Evolutionary conservation across 164 flowering plant species (phyloP).

Genomic region (Umbellularia californica): DNA sequence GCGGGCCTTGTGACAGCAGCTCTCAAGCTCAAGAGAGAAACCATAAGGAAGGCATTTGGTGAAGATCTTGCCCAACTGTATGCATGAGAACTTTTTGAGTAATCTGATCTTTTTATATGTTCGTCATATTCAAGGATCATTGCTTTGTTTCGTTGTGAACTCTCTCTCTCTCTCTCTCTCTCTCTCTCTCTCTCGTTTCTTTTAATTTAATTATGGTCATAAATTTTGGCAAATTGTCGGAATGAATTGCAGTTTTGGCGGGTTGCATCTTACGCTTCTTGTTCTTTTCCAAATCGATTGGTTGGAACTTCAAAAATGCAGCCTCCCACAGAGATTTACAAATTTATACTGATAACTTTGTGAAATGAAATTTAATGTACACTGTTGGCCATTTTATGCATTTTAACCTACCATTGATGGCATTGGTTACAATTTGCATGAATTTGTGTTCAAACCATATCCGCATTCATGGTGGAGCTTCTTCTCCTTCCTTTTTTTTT

Average conservation of each 20-base stretch:
- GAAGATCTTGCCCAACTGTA: slow-evolving; percentile 74
- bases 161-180: too few species aligned
- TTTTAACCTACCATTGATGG: background rate
- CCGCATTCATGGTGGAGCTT: too few species aligned
- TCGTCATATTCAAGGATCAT: too few species aligned
- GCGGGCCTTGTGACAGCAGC: slow-evolving; percentile 94
- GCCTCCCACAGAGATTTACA: too few species aligned
- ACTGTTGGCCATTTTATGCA: background rate
- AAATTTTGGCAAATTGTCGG: too few species aligned
- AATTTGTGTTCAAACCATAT: background rate
- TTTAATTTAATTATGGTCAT: background rate
- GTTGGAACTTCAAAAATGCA: too few species aligned
- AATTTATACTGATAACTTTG: too few species aligned
- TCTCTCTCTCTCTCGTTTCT: slow-evolving; percentile 9
- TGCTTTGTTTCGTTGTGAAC: background rate
- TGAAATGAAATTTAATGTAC: background rate
- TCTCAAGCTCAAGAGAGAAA: slow-evolving; percentile 91
- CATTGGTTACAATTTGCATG: background rate
- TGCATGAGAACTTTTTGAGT: slow-evolving; percentile 12
- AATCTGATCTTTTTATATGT: background rate
- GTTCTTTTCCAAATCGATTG: too few species aligned
- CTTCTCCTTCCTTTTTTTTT: too few species aligned
- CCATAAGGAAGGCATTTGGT: slow-evolving; percentile 57
- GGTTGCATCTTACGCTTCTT: background rate
- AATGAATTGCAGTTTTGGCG: background rate